Percentiles rank a stretch among this genome's conserved stretches.
Evolutionary conservation across 306 rosid species (phyloP).

Genomic region (Dalbergia cultrata): DNA sequence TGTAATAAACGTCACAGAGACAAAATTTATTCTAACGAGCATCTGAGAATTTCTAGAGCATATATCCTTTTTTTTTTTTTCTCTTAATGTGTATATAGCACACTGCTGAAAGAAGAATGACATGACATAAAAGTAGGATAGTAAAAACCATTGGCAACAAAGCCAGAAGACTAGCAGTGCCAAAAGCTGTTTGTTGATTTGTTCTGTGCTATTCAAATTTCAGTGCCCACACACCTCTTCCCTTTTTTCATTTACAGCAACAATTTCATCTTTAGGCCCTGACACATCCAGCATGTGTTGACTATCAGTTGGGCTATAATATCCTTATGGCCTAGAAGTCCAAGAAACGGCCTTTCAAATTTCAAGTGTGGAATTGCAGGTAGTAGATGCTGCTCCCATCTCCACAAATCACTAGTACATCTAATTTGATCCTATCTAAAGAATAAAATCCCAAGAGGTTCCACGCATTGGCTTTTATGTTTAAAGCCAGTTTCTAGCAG

Average conservation of each 20-base stretch:
- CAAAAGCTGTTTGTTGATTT: slow-evolving; percentile 24
- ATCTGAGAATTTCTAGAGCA: too few relatives aligned
- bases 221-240: slow-evolving; percentile 15
- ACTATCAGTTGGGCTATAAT: slow-evolving; percentile 23
- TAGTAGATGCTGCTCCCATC: slow-evolving; percentile 12
- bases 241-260: neutral
- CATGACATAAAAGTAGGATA: slow-evolving; percentile 23
- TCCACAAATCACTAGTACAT: neutral
- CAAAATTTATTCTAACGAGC: too few relatives aligned
- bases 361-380: neutral
- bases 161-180: slow-evolving; percentile 18
- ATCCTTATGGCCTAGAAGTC: slow-evolving; percentile 9
- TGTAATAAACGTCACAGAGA: too few relatives aligned
- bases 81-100: neutral
- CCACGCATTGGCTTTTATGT: slow-evolving; percentile 52
- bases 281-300: slow-evolving; percentile 1
- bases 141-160: neutral
- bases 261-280: neutral
- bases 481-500: slow-evolving; percentile 53
- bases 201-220: slow-evolving; percentile 12
- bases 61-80: too few relatives aligned
- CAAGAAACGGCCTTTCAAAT: slow-evolving; percentile 40
- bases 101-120: slow-evolving; percentile 11
- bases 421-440: slow-evolving; percentile 17
- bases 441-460: slow-evolving; percentile 53